Percentiles rank a stretch among this genome's conserved stretches.
Conservation (phyloP, 257 asterid genomes). For the Scutellaria minor region DNA sequence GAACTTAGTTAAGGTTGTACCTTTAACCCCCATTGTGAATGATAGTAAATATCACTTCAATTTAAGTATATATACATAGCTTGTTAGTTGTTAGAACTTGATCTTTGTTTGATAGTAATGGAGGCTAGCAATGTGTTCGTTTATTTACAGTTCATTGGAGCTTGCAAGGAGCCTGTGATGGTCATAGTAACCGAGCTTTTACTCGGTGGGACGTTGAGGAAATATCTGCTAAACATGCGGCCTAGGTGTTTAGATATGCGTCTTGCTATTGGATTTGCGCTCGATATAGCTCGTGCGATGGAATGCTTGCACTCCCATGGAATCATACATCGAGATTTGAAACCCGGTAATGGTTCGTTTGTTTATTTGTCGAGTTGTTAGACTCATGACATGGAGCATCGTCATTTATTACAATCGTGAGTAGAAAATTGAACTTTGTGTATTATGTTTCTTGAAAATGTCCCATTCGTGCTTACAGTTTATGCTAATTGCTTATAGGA, state of each 20-base stretch:
- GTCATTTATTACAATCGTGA: not conserved
- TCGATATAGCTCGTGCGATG: constrained; percentile 93
- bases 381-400: not conserved
- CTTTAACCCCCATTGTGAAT: not conserved
- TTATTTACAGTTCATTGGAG: constrained; percentile 76
- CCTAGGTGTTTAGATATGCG: constrained; percentile 75
- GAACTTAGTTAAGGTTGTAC: constrained; percentile 86
- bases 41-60: not conserved
- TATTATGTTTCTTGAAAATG: too few species aligned
- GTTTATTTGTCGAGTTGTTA: constrained; percentile 15
- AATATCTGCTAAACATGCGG: constrained; percentile 68
- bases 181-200: constrained; percentile 89
- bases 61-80: not conserved
- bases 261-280: constrained; percentile 81
- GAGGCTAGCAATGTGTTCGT: constrained; percentile 19
- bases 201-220: constrained; percentile 83
- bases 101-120: not conserved
- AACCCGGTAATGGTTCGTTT: constrained; percentile 68
- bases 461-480: too few species aligned
- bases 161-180: constrained; percentile 94
- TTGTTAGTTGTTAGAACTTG: not conserved
- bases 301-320: constrained; percentile 93
- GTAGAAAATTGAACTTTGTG: not conserved
- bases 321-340: constrained; percentile 88
- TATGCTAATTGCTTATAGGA: too few species aligned